Percentiles rank a stretch among this genome's conserved stretches.
phyloP scores from a whole-genome alignment of 108 stramenopile species.

The Discostella stelligeroides region DNA sequence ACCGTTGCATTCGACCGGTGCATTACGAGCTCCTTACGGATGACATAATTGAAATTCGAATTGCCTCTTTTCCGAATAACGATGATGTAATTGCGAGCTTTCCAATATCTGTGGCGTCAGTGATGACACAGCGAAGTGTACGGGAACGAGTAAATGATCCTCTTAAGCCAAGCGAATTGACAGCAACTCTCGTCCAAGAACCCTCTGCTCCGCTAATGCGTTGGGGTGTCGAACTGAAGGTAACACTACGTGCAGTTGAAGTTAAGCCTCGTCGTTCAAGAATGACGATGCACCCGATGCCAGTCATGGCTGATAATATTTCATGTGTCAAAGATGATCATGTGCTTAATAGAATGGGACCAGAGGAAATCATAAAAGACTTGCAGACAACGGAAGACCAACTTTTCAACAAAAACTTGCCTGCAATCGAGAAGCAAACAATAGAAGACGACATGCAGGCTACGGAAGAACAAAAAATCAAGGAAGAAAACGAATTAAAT shows the following conservation, averaged over 20 bases:
- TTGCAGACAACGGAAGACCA: conserved; percentile 27
- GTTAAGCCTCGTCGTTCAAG: conserved; percentile 37
- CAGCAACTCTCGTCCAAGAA: conserved; percentile 47
- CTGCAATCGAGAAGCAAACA: conserved; percentile 26
- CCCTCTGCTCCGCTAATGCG: conserved; percentile 33
- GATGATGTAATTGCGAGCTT: conserved; percentile 41
- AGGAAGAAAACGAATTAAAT: conserved; percentile 40
- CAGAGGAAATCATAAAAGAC: conserved; percentile 31
- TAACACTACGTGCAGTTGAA: conserved; percentile 49
- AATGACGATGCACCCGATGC: conserved; percentile 7
- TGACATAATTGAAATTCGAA: conserved; percentile 42
- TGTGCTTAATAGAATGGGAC: conserved; percentile 19
- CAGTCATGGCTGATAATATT: conserved; percentile 17
- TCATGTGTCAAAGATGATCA: conserved; percentile 16
- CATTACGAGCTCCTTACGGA: conserved; percentile 43
- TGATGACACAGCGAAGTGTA: conserved; percentile 34
- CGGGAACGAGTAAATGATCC: conserved; percentile 46
- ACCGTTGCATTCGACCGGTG: conserved; percentile 13
- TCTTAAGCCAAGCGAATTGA: conserved; percentile 44
- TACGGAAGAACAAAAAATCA: conserved; percentile 24
- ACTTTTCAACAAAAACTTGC: conserved; percentile 11
- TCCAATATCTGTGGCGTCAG: conserved; percentile 47
- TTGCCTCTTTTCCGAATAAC: conserved; percentile 44
- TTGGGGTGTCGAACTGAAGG: conserved; percentile 48
- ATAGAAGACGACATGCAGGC: conserved; percentile 22